Conservation (phyloP, 768 basidiomycete genomes). For the Royoungia palumana region DNA sequence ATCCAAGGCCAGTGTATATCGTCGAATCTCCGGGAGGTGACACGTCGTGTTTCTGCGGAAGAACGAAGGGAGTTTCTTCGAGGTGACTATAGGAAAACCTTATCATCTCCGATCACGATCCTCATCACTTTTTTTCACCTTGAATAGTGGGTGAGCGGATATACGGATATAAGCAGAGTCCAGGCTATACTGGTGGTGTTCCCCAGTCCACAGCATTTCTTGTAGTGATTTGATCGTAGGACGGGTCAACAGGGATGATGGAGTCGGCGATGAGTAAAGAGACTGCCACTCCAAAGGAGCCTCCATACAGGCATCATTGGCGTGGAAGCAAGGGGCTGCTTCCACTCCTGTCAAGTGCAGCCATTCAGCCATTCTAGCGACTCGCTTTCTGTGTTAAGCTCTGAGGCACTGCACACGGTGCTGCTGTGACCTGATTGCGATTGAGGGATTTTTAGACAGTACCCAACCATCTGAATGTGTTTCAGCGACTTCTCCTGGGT, state of each 20-base stretch:
- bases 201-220: conserved; percentile 7
- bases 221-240: conserved; percentile 11
- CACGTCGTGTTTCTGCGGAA: conserved; percentile 11
- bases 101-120: conserved; percentile 32
- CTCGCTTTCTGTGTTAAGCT: conserved; percentile 8
- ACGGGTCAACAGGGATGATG: too few relatives aligned
- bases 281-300: too few relatives aligned
- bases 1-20: background rate
- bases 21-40: background rate
- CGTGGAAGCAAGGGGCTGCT: conserved; percentile 15
- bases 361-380: background rate
- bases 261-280: too few relatives aligned
- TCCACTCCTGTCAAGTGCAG: conserved; percentile 21
- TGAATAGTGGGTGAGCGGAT: too few relatives aligned
- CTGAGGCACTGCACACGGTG: conserved; percentile 1
- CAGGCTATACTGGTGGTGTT: conserved; percentile 1
- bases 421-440: conserved; percentile 12
- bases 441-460: conserved; percentile 1
- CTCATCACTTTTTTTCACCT: conserved; percentile 35
- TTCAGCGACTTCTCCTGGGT: background rate
- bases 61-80: background rate
- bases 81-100: conserved; percentile 20
- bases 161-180: too few relatives aligned
- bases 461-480: conserved; percentile 1
- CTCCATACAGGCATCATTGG: conserved; percentile 10